Percentiles rank a stretch among this genome's conserved stretches.
Evolutionary conservation across 202 grass and related monocot species (phyloP).

Genomic region (Setaria viridis): DNA sequence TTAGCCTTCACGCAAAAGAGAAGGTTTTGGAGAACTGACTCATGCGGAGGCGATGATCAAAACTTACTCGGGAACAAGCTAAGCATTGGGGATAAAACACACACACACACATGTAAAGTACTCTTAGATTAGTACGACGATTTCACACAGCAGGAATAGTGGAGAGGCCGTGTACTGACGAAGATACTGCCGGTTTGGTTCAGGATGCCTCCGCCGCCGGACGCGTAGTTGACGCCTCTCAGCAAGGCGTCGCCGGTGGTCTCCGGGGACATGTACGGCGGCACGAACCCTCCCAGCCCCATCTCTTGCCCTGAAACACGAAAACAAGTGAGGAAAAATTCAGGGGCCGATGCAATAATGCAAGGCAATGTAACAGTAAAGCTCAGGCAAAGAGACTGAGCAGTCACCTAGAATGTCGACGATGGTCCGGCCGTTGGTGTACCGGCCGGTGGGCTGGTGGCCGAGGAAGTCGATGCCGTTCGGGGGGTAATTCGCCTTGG

Average conservation of each 20-base stretch:
- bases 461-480: slow-evolving; percentile 81
- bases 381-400: slow-evolving; percentile 24
- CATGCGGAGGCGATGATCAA: slow-evolving; percentile 42
- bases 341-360: not conserved
- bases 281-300: slow-evolving; percentile 55
- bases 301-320: slow-evolving; percentile 62
- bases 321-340: not conserved
- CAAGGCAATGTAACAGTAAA: slow-evolving; percentile 11
- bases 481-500: slow-evolving; percentile 68
- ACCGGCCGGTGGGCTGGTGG: slow-evolving; percentile 65
- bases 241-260: slow-evolving; percentile 57
- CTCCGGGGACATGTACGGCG: slow-evolving; percentile 70
- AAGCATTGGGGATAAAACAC: too few relatives aligned
- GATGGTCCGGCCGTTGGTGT: slow-evolving; percentile 82
- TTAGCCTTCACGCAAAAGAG: slow-evolving; percentile 24
- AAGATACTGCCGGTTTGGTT: slow-evolving; percentile 83
- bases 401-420: slow-evolving; percentile 64
- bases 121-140: not conserved
- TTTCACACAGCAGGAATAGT: slow-evolving; percentile 17
- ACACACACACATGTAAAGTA: too few relatives aligned
- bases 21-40: not conserved
- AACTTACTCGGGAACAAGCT: not conserved
- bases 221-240: slow-evolving; percentile 90
- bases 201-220: slow-evolving; percentile 88
- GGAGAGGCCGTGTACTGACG: slow-evolving; percentile 57